Percentiles rank a stretch among this genome's conserved stretches.
Conservation (phyloP, 768 basidiomycete species). For the Kwoniella heveanensis region DNA sequence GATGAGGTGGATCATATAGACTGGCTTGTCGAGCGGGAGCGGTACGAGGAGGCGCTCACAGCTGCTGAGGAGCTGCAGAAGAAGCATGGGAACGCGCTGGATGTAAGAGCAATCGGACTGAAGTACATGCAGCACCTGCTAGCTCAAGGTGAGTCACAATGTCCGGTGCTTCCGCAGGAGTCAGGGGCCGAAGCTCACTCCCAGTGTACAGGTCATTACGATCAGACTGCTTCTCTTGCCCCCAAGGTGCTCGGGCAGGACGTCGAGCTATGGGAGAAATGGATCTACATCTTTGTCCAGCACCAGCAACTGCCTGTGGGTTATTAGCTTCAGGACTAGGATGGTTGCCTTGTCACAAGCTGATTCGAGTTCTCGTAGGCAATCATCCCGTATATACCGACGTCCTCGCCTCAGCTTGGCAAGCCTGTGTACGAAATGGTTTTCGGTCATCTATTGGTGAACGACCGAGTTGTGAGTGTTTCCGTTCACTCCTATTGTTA, state of each 20-base stretch:
- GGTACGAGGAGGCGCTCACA: constrained; percentile 86
- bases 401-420: constrained; percentile 73
- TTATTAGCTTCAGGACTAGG: constrained; percentile 7
- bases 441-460: constrained; percentile 76
- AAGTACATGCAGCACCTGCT: constrained; percentile 86
- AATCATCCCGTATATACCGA: constrained; percentile 88
- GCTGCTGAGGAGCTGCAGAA: constrained; percentile 70
- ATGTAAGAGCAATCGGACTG: constrained; percentile 67
- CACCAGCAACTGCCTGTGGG: constrained; percentile 74
- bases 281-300: constrained; percentile 88
- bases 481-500: neutral
- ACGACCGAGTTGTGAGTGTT: constrained; percentile 68
- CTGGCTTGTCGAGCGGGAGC: constrained; percentile 83
- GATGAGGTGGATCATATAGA: constrained; percentile 86
- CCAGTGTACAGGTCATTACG: constrained; percentile 63
- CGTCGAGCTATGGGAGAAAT: constrained; percentile 85
- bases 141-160: constrained; percentile 65
- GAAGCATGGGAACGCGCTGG: constrained; percentile 58
- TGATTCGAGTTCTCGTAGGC: constrained; percentile 59
- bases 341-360: too few species aligned
- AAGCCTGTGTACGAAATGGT: constrained; percentile 94
- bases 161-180: too few species aligned
- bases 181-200: neutral
- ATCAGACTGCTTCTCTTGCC: constrained; percentile 76
- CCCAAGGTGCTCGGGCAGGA: constrained; percentile 84